These are phyloP conservation scores for Monosiga brevicollis DNA, from an alignment of 78 protist genomes.

Conservation along the genomic window DNA sequence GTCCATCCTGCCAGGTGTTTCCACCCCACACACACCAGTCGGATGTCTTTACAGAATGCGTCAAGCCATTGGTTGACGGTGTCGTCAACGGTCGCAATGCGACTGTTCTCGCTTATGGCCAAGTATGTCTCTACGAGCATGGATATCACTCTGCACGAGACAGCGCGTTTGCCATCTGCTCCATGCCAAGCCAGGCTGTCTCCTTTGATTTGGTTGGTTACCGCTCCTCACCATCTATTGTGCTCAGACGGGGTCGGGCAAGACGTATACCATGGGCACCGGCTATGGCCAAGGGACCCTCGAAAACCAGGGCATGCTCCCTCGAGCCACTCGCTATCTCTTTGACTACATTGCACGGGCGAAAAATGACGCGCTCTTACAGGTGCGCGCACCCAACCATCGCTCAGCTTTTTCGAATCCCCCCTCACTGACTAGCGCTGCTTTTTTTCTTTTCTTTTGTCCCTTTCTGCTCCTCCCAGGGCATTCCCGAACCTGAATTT, in stretches of 20 bases:
- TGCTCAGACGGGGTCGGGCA: conserved; percentile 26
- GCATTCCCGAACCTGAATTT: background rate
- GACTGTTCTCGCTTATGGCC: conserved; percentile 45
- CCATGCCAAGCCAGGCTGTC: too few species aligned
- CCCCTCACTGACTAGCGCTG: too few species aligned
- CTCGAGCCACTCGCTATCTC: conserved; percentile 19
- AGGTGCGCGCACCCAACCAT: too few species aligned
- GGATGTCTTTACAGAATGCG: conserved; percentile 8
- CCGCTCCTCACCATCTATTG: background rate
- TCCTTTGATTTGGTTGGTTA: too few species aligned
- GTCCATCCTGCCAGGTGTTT: too few species aligned
- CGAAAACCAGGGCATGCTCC: conserved; percentile 27
- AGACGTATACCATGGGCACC: conserved; percentile 48
- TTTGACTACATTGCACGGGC: background rate
- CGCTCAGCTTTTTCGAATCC: too few species aligned
- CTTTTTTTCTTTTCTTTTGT: background rate
- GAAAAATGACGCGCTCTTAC: background rate
- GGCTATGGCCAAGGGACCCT: background rate
- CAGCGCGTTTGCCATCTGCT: too few species aligned
- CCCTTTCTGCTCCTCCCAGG: background rate
- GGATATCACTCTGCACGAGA: too few species aligned
- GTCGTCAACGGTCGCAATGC: conserved; percentile 34
- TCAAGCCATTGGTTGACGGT: background rate
- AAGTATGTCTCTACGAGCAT: too few species aligned
- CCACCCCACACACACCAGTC: background rate